Percentiles rank a stretch among this genome's conserved stretches.
Conservation (phyloP, 2,329 filamentous ascomycete genomes). For the Cadophora sp. region DNA sequence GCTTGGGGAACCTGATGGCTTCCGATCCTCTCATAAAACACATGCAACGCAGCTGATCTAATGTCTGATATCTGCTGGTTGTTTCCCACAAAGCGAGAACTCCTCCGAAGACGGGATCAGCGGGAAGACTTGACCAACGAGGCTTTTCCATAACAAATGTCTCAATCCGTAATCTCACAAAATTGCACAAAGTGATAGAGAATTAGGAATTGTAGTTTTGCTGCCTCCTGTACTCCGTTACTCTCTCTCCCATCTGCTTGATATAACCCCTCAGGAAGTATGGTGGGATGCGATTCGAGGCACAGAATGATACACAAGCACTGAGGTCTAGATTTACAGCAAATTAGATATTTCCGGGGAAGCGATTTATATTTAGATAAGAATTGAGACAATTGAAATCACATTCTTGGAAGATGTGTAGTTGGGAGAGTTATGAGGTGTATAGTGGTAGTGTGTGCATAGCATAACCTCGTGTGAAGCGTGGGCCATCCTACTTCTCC, state of each 20-base stretch:
- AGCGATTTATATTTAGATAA: constrained; percentile 24
- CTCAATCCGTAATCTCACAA: constrained; percentile 17
- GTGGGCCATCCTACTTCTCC: constrained; percentile 32
- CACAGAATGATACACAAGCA: neutral
- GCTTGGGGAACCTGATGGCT: constrained; percentile 32
- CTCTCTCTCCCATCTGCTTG: constrained; percentile 19
- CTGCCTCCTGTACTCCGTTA: constrained; percentile 21
- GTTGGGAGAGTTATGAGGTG: constrained; percentile 35
- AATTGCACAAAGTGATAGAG: neutral
- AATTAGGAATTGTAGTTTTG: constrained; percentile 5
- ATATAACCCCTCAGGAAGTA: constrained; percentile 13
- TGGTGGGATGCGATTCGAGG: constrained; percentile 10
- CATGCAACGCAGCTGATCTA: constrained; percentile 20
- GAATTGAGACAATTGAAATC: constrained; percentile 33
- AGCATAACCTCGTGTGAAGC: constrained; percentile 26
- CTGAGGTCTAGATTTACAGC: constrained; percentile 19
- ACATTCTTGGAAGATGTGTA: constrained; percentile 28
- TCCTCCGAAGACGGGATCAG: constrained; percentile 37
- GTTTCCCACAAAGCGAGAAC: constrained; percentile 29
- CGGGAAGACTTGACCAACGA: constrained; percentile 31
- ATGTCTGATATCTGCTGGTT: constrained; percentile 27
- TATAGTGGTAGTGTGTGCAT: constrained; percentile 30
- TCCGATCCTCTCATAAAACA: constrained; percentile 23
- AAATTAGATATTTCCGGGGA: constrained; percentile 8
- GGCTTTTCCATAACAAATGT: constrained; percentile 25